Conservation (phyloP, 2,329 filamentous ascomycete genomes). For the Dryadomyces quercus-mongolicae region DNA sequence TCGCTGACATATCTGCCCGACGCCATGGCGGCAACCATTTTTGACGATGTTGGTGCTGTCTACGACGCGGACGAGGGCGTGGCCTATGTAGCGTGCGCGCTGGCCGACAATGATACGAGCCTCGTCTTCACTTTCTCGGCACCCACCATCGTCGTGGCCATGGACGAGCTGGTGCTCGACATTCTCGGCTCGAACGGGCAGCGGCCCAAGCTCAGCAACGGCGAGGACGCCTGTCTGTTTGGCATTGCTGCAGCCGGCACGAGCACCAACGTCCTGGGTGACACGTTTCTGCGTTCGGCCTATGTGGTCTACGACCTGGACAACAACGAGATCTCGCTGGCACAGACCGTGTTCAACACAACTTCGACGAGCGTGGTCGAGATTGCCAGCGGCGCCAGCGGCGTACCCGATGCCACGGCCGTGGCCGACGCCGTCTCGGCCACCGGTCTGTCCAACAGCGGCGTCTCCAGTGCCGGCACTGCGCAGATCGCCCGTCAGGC, state of each 20-base stretch:
- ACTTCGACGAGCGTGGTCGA: slow-evolving; percentile 38
- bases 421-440: slow-evolving; percentile 38
- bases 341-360: slow-evolving; percentile 52
- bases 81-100: slow-evolving; percentile 50
- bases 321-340: slow-evolving; percentile 60
- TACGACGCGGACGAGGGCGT: slow-evolving; percentile 40
- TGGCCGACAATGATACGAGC: slow-evolving; percentile 26
- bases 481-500: no score
- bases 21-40: slow-evolving; percentile 39
- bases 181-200: slow-evolving; percentile 32
- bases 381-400: slow-evolving; percentile 34
- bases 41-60: slow-evolving; percentile 42
- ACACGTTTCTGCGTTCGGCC: slow-evolving; percentile 63
- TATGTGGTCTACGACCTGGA: slow-evolving; percentile 66
- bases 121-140: slow-evolving; percentile 44
- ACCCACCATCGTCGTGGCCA: slow-evolving; percentile 39
- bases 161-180: slow-evolving; percentile 49
- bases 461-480: neutral
- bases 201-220: slow-evolving; percentile 39
- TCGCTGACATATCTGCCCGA: slow-evolving; percentile 56
- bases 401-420: slow-evolving; percentile 41
- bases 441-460: slow-evolving; percentile 23
- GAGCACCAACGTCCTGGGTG: slow-evolving; percentile 52
- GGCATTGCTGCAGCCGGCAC: slow-evolving; percentile 48
- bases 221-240: slow-evolving; percentile 49